phyloP scores from a whole-genome alignment of 495 filamentous ascomycete species.

The Aspergillus affinis region DNA sequence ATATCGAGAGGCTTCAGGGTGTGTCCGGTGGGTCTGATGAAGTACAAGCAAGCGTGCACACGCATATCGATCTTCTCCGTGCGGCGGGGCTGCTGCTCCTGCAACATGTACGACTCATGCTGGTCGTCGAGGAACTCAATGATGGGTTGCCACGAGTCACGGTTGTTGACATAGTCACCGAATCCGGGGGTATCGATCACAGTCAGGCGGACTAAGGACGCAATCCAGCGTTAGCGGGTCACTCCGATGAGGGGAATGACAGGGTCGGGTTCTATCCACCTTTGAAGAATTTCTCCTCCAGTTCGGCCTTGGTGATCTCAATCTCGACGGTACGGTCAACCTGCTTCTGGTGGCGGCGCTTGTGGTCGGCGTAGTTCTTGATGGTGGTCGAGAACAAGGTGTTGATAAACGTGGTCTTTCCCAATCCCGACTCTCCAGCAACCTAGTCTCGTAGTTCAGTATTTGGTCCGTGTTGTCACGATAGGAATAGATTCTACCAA shows the following conservation, averaged over 20 bases:
- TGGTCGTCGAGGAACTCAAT: slow-evolving; percentile 99
- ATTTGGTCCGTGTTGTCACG: background rate
- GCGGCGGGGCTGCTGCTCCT: slow-evolving; percentile 98
- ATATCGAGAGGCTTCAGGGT: slow-evolving; percentile 98
- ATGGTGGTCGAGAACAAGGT: slow-evolving; percentile 99
- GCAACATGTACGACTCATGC: slow-evolving; percentile 99
- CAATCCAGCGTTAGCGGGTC: slow-evolving; percentile 17
- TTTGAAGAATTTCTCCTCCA: slow-evolving; percentile 99
- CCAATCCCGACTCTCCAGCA: slow-evolving; percentile 96
- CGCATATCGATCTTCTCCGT: slow-evolving; percentile 98
- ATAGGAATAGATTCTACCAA: slow-evolving; percentile 39
- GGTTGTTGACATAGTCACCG: slow-evolving; percentile 99
- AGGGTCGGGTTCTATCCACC: slow-evolving; percentile 50
- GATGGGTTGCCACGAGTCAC: slow-evolving; percentile 98
- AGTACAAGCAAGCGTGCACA: slow-evolving; percentile 97
- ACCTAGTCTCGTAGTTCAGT: slow-evolving; percentile 58
- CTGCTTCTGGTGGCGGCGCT: slow-evolving; percentile 97
- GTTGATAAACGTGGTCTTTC: slow-evolving; percentile 99
- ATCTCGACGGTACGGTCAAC: slow-evolving; percentile 99
- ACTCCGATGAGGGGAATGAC: background rate
- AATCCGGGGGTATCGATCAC: slow-evolving; percentile 99
- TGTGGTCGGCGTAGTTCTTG: slow-evolving; percentile 99
- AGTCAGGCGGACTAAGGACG: slow-evolving; percentile 78
- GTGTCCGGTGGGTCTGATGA: slow-evolving; percentile 97
- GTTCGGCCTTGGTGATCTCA: slow-evolving; percentile 98